phyloP scores from a whole-genome alignment of 768 basidiomycete genomes.

The Russula lepida region DNA sequence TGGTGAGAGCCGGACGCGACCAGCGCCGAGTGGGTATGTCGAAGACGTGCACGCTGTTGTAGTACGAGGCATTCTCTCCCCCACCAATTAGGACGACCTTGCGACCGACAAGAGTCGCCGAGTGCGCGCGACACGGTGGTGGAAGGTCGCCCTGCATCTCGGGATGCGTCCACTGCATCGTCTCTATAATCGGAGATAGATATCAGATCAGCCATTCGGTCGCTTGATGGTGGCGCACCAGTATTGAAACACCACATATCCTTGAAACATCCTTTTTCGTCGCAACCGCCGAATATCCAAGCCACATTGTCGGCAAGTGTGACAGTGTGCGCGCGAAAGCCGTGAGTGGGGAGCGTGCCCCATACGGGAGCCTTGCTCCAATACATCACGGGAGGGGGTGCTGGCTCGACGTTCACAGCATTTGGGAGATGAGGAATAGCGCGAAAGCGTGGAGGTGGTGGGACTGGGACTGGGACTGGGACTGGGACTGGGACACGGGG shows the following conservation, averaged over 20 bases:
- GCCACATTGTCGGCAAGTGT: slow-evolving; percentile 75
- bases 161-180: slow-evolving; percentile 82
- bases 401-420: slow-evolving; percentile 47
- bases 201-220: not conserved
- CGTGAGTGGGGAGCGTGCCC: slow-evolving; percentile 54
- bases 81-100: slow-evolving; percentile 83
- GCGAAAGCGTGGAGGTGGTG: slow-evolving; percentile 34
- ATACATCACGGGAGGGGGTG: slow-evolving; percentile 71
- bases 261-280: slow-evolving; percentile 63
- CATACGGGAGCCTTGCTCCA: slow-evolving; percentile 81
- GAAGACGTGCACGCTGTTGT: slow-evolving; percentile 73
- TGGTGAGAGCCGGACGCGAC: slow-evolving; percentile 38
- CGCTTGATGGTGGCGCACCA: slow-evolving; percentile 33
- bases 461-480: not conserved
- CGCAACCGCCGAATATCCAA: slow-evolving; percentile 88
- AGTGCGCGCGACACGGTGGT: slow-evolving; percentile 81
- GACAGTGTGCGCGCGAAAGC: slow-evolving; percentile 75
- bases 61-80: slow-evolving; percentile 75
- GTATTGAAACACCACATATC: slow-evolving; percentile 84
- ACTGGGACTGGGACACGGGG: not conserved
- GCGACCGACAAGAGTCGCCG: slow-evolving; percentile 73
- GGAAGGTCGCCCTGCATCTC: slow-evolving; percentile 71
- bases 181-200: slow-evolving; percentile 41
- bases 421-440: slow-evolving; percentile 53
- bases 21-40: slow-evolving; percentile 70